A percentile compares a stretch with the other conserved stretches of the same genome.
phyloP scores from a whole-genome alignment of 345 rosid species.

The Eucalyptus sideroxylon region DNA sequence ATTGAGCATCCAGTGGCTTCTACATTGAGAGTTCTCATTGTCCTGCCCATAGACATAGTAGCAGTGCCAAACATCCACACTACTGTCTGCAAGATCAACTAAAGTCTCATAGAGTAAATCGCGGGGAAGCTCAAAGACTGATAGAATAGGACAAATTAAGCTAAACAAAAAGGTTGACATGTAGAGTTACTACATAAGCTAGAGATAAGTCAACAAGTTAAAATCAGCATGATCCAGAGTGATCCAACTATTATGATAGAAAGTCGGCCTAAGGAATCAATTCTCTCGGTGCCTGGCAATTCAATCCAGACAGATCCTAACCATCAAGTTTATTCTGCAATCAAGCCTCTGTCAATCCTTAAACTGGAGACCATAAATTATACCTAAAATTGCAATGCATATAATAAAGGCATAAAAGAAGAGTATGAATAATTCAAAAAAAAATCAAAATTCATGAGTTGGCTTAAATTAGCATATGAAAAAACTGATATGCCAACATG shows the following conservation, averaged over 20 bases:
- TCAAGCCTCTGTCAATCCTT: neutral
- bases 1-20: constrained; percentile 94
- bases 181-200: neutral
- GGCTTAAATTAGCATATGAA: neutral
- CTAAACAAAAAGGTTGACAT: neutral
- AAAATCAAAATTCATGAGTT: neutral
- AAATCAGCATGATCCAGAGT: neutral
- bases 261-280: neutral
- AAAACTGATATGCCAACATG: neutral
- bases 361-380: neutral
- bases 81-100: constrained; percentile 28
- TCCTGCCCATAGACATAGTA: constrained; percentile 90
- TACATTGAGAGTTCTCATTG: constrained; percentile 67
- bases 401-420: neutral
- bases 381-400: neutral
- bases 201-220: neutral
- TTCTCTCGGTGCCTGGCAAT: neutral
- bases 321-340: neutral
- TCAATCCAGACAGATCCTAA: neutral
- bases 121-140: neutral
- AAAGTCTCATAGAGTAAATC: neutral
- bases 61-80: constrained; percentile 81
- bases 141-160: neutral
- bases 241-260: neutral
- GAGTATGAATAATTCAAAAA: neutral